Evolutionary conservation across 768 basidiomycete species (phyloP), one percentile per base, ranked within the genome.

Genomic region (Phylloporus arenicola): DNA sequence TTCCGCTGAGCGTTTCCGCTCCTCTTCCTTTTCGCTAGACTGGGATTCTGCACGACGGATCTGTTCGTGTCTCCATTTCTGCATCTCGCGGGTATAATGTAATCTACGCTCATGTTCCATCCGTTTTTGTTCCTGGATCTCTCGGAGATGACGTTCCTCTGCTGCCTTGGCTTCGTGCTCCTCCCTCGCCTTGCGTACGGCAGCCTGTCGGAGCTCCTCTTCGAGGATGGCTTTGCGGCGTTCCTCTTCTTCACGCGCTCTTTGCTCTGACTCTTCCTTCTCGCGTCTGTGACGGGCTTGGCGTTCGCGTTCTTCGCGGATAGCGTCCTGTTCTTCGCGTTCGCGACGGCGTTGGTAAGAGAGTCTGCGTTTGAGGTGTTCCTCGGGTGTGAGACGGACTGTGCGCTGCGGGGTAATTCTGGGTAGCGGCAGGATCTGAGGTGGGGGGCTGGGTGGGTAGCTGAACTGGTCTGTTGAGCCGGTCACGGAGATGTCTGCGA

Each of bases 61-160:
- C 53, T 80, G 77, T 35, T 78, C 76, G 43, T 61, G 64, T 22
- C 80, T 68, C 81, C 80, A 81, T 43, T 72, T 65, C 50, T 82
- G 81, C 49, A 78, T 50, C 53, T 72, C 72, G 17, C 68, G 70
- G 48, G 79, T 76, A 54, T 80, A 75, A 48, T 80, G 75, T 43
- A 76, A 43, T 43, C 81, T 63, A 30, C 76, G 70, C 58, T 78
- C 72, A 49, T 76, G 70, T 17, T 77, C 79, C 19, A 64, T 37
- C 43, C 69, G 69, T 57, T 70, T 80, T 54, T 70, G 73, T 53
- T 77, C 73, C 56, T 70, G 75, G n/a, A 80, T 63, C 48, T 80
- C 76, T 37, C 47, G 57, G 11, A 62, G 64, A 38, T 68, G 73
- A 31, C 63, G 60, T 43, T 80, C 76, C 44, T 84, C 83, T 44